Evolutionary conservation across 768 basidiomycete species (phyloP).

Genomic region (Termitomyces sp.): DNA sequence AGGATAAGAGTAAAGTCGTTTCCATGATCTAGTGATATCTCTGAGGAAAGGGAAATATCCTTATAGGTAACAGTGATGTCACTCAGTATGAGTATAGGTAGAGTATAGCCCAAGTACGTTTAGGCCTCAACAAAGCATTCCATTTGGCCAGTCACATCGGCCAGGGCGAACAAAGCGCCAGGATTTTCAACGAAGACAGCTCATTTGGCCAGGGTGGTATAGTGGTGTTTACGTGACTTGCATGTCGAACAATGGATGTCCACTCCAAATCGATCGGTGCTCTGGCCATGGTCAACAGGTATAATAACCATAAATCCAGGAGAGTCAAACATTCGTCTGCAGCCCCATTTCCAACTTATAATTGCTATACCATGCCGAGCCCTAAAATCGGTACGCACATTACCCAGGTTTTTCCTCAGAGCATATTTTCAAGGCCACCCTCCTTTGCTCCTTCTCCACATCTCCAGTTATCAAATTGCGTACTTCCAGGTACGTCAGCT

Average conservation of each 20-base stretch:
- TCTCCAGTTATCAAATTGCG: not conserved
- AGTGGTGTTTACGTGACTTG: not conserved
- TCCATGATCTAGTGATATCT: too few relatives aligned
- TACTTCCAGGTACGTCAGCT: not conserved
- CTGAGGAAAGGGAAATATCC: too few relatives aligned
- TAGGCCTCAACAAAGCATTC: not conserved
- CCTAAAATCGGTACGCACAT: not conserved
- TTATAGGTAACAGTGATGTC: not conserved
- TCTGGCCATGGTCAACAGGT: not conserved
- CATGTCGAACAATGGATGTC: not conserved
- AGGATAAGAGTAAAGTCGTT: too few relatives aligned
- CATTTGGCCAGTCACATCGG: not conserved
- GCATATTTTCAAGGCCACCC: not conserved
- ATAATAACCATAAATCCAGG: not conserved
- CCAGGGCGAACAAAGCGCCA: not conserved
- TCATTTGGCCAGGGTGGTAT: not conserved
- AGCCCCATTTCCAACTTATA: too few relatives aligned
- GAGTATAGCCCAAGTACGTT: too few relatives aligned
- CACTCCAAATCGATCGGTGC: not conserved
- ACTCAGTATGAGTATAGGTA: conserved; percentile 1
- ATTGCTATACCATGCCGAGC: not conserved
- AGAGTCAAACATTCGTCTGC: too few relatives aligned
- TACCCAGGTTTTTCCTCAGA: not conserved
- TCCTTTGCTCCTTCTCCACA: not conserved
- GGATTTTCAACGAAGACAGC: not conserved